These are phyloP conservation scores for Chaetothyriales sp. DNA, from an alignment of 2,329 filamentous ascomycete genomes.

Conservation along the genomic window DNA sequence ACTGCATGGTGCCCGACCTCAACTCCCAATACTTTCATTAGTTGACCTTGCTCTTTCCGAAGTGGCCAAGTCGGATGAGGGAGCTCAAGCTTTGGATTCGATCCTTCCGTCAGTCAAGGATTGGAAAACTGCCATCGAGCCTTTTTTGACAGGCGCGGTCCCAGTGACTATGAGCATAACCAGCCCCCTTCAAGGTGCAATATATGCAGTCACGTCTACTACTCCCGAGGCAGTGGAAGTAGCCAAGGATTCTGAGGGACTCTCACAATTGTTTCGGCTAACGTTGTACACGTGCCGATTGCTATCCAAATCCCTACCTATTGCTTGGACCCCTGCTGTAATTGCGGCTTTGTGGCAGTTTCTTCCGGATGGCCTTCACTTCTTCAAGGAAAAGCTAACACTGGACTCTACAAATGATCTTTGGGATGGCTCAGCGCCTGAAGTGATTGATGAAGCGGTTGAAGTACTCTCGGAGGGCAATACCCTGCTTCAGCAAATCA, in stretches of 20 bases:
- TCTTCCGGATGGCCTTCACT: conserved; percentile 40
- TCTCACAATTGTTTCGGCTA: conserved; percentile 62
- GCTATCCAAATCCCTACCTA: conserved; percentile 31
- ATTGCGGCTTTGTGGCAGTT: conserved; percentile 33
- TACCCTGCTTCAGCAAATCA: conserved; percentile 26
- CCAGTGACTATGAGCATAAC: conserved; percentile 59
- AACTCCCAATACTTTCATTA: conserved; percentile 22
- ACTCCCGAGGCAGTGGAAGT: conserved; percentile 14
- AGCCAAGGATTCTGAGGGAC: conserved; percentile 50
- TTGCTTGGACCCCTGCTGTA: conserved; percentile 8
- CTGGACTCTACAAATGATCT: conserved; percentile 43
- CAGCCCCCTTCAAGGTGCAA: conserved; percentile 55
- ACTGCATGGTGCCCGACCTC: conserved; percentile 10
- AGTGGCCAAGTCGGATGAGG: background rate
- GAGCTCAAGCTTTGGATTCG: background rate
- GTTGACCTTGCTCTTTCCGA: conserved; percentile 33
- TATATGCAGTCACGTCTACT: conserved; percentile 43
- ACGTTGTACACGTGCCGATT: conserved; percentile 55
- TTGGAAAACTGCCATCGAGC: conserved; percentile 52
- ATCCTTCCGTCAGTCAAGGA: conserved; percentile 46
- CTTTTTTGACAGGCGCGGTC: conserved; percentile 35
- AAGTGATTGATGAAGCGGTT: conserved; percentile 40
- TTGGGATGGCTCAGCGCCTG: conserved; percentile 34
- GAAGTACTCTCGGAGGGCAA: conserved; percentile 41
- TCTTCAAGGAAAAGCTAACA: conserved; percentile 48